These are phyloP conservation scores for Larix kaempferi DNA, from an alignment of 75 land plant species.

Conservation along the genomic window DNA sequence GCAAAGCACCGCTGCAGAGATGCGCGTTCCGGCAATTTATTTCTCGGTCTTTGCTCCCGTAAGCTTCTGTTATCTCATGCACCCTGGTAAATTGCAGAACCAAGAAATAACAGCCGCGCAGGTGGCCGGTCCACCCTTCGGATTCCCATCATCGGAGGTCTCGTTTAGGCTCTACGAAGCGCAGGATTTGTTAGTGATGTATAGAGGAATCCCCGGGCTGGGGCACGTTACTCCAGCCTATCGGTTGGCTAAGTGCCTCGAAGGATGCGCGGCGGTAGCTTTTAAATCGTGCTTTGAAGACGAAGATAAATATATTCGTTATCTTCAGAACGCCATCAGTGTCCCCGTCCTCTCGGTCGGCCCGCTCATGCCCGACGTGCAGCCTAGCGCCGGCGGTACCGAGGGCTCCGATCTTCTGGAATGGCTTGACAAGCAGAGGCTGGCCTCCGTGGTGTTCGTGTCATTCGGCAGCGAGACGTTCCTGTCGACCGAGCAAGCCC, in stretches of 20 bases:
- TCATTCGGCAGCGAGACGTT: conserved; percentile 39
- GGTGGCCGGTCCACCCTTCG: background rate
- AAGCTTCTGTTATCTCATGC: background rate
- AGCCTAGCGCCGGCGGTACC: background rate
- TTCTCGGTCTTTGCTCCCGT: conserved; percentile 8
- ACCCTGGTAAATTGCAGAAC: background rate
- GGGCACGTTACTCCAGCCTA: background rate
- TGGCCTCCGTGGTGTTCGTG: conserved; percentile 28
- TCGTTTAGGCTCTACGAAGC: conserved; percentile 9
- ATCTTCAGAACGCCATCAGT: background rate
- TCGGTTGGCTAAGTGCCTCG: background rate
- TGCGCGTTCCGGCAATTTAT: conserved; percentile 10
- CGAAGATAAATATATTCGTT: conserved; percentile 6
- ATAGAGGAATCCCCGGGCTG: background rate
- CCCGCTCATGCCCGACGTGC: background rate
- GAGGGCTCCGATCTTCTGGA: background rate
- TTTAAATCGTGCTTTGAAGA: conserved; percentile 5
- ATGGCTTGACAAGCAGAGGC: conserved; percentile 34
- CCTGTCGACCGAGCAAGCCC: conserved; percentile 15
- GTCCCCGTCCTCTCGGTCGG: conserved; percentile 10
- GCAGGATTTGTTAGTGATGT: background rate
- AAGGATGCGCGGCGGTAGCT: background rate
- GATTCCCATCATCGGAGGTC: conserved; percentile 7
- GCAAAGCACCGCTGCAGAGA: conserved; percentile 4
- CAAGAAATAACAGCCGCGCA: conserved; percentile 11